Percentiles rank a stretch among this genome's conserved stretches.
Conservation (phyloP, 352 stramenopile genomes). For the Globisporangium alternatum region DNA sequence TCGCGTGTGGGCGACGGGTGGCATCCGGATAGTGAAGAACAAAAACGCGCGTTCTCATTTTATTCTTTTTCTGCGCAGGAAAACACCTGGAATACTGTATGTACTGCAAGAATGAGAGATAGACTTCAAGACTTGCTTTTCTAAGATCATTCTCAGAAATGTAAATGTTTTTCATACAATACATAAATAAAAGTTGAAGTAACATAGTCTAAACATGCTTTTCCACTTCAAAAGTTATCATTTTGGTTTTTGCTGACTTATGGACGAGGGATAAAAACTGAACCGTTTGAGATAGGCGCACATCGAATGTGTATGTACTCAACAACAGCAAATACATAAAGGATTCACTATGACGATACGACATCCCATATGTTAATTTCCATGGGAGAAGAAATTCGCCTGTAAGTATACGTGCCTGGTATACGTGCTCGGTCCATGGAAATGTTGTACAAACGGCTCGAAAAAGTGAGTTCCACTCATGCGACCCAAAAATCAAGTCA, state of each 20-base stretch:
- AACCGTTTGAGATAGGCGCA: not conserved
- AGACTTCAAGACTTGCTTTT: too few species aligned
- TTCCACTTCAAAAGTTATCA: not conserved
- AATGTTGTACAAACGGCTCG: too few species aligned
- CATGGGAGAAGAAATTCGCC: not conserved
- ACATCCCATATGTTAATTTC: not conserved
- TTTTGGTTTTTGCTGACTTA: not conserved
- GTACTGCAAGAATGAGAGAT: too few species aligned
- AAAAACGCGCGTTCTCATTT: not conserved
- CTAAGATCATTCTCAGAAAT: too few species aligned
- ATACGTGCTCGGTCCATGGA: too few species aligned
- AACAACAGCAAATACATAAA: not conserved
- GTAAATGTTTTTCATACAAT: too few species aligned
- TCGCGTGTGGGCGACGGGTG: not conserved
- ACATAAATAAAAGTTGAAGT: too few species aligned
- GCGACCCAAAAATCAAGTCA: too few species aligned
- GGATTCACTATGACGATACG: not conserved
- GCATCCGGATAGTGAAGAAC: not conserved
- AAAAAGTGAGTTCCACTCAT: too few species aligned
- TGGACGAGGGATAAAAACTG: not conserved
- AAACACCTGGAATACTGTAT: not conserved
- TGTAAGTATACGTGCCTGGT: too few species aligned
- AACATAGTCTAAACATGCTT: not conserved
- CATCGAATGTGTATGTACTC: not conserved
- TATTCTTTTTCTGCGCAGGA: not conserved